Conservation (phyloP, 2,329 filamentous ascomycete genomes). For the Calonectria multiphialidica region DNA sequence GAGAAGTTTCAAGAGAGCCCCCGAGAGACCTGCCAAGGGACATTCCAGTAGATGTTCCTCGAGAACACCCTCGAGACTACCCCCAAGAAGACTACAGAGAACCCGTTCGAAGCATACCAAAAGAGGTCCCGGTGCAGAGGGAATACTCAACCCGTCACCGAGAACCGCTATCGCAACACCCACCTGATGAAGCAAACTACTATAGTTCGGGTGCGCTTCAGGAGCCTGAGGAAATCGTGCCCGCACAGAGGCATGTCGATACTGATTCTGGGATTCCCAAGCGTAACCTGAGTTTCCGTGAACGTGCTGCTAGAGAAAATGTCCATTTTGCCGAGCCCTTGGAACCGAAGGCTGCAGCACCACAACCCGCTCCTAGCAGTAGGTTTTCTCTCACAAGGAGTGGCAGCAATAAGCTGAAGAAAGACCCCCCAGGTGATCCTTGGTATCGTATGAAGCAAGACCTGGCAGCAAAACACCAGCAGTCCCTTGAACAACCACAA, state of each 20-base stretch:
- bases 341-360: conserved; percentile 34
- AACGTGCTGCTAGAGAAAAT: conserved; percentile 63
- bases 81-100: conserved; percentile 31
- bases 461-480: conserved; percentile 5
- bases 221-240: conserved; percentile 32
- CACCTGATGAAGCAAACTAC: conserved; percentile 33
- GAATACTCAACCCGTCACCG: conserved; percentile 33
- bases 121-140: conserved; percentile 30
- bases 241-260: conserved; percentile 31
- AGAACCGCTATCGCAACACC: conserved; percentile 35
- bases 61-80: conserved; percentile 20
- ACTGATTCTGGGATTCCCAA: conserved; percentile 55
- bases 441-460: conserved; percentile 49
- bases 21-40: conserved; percentile 30
- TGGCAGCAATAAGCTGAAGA: conserved; percentile 70
- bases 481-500: neutral
- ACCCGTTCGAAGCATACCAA: conserved; percentile 4
- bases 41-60: neutral
- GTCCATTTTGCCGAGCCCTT: conserved; percentile 48
- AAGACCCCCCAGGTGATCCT: conserved; percentile 66
- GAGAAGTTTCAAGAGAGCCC: conserved; percentile 22
- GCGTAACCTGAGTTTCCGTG: conserved; percentile 71
- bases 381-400: conserved; percentile 57
- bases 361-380: conserved; percentile 46
- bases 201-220: conserved; percentile 36